Evolutionary conservation across 371 early-diverging fungal species (phyloP).

Genomic region (Actinomucor elegans): DNA sequence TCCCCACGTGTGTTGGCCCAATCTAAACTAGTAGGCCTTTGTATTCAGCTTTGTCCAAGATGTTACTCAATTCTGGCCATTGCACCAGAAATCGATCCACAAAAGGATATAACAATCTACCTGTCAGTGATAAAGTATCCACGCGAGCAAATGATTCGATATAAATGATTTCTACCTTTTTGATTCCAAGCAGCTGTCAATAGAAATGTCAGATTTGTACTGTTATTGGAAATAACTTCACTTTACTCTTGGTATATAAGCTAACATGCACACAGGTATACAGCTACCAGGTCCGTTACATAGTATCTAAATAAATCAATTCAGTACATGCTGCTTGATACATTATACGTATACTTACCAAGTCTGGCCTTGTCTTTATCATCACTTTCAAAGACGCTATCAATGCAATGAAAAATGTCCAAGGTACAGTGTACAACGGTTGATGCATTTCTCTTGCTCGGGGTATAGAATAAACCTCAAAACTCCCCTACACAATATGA

Average conservation of each 20-base stretch:
- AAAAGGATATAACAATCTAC: slow-evolving; percentile 76
- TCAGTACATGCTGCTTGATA: no score
- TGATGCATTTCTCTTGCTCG: slow-evolving; percentile 75
- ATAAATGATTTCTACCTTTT: slow-evolving; percentile 69
- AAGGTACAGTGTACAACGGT: slow-evolving; percentile 61
- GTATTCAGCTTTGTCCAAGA: slow-evolving; percentile 69
- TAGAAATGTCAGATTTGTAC: background rate
- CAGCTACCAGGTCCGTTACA: slow-evolving; percentile 97
- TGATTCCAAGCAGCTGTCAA: slow-evolving; percentile 58
- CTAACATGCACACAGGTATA: slow-evolving; percentile 69
- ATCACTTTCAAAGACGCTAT: slow-evolving; percentile 40
- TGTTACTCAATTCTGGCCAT: slow-evolving; percentile 70
- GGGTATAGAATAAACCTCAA: slow-evolving; percentile 55
- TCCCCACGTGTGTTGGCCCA: slow-evolving; percentile 16
- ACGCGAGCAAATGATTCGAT: slow-evolving; percentile 94
- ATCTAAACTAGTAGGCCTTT: slow-evolving; percentile 75
- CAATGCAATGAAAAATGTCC: slow-evolving; percentile 48
- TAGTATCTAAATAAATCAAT: slow-evolving; percentile 55
- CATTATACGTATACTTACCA: slow-evolving; percentile 41
- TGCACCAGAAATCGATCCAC: slow-evolving; percentile 90
- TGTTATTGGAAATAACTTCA: background rate
- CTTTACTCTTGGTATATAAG: slow-evolving; percentile 62
- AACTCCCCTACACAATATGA: slow-evolving; percentile 18
- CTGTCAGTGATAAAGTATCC: slow-evolving; percentile 78
- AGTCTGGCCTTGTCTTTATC: slow-evolving; percentile 45